Base-by-base conservation (phyloP, 352 stramenopile species). In the Aphanomyces euteiches region DNA sequence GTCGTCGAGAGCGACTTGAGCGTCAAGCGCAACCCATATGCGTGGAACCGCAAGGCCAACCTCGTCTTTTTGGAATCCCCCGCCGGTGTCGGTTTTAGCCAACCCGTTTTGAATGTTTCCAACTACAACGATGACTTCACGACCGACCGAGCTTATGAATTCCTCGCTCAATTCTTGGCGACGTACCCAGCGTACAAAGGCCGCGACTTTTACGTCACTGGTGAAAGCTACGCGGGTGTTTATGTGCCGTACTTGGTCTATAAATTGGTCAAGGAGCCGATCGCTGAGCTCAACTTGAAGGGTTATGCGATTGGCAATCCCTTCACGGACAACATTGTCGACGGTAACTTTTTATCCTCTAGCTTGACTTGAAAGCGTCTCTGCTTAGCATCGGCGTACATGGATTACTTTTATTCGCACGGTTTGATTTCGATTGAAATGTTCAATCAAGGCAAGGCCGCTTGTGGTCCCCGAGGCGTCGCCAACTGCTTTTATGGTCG, bases 21-120 rank as follows among this genome's bases (percentile, higher is more conserved):
- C 10, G 43, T 50, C 10, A 50, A 50, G 43, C 43, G 43, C 43
- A 50, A 50, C 17, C 43, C 43, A n/a, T 50, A 50, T 2, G 43
- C 43, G 43, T 50, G 43, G 43, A 50, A 50, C 2, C 43, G 43
- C 70, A 79, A 83, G 66, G 85, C 81, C 59, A 95, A 93, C 75
- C 75, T 97, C 56, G 74, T 97, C 56, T 96, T 90, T 85, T 79
- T 97, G 50, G 90, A 97, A 67, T 86, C 84, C 19, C 90, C 90
- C 21, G 84, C 85, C 13, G 90, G 90, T 5, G 90, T 97, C 7
- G 91, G 91, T 60, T 97, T 92, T 65, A 90, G 82, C 37, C 47
- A 75, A 41, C 80, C 79, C 7, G 37, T 85, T 21, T 75, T 89
- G 57, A 69, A 83, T 28, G 34, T 77, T 3, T 54, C 86, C 60